Conservation (phyloP, 495 filamentous ascomycete species). For the Penicillium angulare region DNA sequence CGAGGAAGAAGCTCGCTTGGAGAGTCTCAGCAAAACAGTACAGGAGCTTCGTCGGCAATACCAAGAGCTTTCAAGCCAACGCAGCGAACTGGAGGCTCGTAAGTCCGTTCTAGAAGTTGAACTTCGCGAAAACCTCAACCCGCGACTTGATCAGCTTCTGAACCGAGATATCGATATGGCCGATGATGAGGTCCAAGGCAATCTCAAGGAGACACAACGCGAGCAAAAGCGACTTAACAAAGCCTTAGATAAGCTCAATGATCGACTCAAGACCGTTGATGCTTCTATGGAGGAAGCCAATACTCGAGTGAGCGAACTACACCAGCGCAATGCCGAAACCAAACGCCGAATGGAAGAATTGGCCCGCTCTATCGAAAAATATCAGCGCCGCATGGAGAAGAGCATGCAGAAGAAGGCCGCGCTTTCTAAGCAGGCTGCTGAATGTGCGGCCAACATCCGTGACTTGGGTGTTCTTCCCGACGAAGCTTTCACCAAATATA, state of each 20-base stretch:
- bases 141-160: slow-evolving; percentile 83
- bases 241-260: slow-evolving; percentile 58
- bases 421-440: slow-evolving; percentile 69
- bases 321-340: slow-evolving; percentile 63
- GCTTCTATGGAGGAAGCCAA: slow-evolving; percentile 65
- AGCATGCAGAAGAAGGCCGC: slow-evolving; percentile 82
- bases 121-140: slow-evolving; percentile 78
- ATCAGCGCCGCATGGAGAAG: slow-evolving; percentile 90
- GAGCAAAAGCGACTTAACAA: slow-evolving; percentile 77
- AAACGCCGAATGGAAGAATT: slow-evolving; percentile 71
- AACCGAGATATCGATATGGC: slow-evolving; percentile 71
- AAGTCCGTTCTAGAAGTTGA: slow-evolving; percentile 83
- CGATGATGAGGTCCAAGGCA: slow-evolving; percentile 57
- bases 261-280: slow-evolving; percentile 70
- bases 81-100: slow-evolving; percentile 74
- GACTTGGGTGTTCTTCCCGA: slow-evolving; percentile 92
- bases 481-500: slow-evolving; percentile 89
- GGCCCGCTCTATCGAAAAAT: slow-evolving; percentile 75
- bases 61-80: slow-evolving; percentile 67
- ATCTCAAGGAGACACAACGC: slow-evolving; percentile 73
- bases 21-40: slow-evolving; percentile 62
- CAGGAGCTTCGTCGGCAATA: slow-evolving; percentile 72
- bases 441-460: slow-evolving; percentile 82
- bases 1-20: slow-evolving; percentile 78
- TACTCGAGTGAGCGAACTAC: slow-evolving; percentile 55